Evolutionary conservation across 2,329 filamentous ascomycete species (phyloP), one percentile per base, ranked within the genome.

Genomic region (Microthyrium microscopicum): DNA sequence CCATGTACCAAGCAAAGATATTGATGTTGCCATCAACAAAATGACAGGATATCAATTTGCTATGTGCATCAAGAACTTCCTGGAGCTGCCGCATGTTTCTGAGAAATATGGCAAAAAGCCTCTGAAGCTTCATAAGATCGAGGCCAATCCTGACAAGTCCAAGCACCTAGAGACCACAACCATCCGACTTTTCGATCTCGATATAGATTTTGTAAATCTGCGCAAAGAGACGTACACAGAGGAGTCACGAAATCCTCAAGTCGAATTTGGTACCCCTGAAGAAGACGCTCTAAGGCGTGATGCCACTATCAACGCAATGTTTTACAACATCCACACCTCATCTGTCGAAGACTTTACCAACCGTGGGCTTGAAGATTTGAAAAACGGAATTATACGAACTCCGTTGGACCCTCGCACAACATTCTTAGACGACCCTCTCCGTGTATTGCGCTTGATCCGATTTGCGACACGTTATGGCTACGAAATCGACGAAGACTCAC

Each of bases 101-200:
- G 59, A 67, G 33, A 74, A 72, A 46, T 77, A 85, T 45, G 57
- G 55, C 7, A 66, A 67, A 33, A 74, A 76, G 36, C 63, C 89
- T 34, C 76, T 78, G 31, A 77, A 71, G 41, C 64, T 94, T 20
- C 78, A 94, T 62, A 91, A 83, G 53, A 87, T 94, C 43, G 77
- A 78, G 33, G 77, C 77, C 37, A 95, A 95, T 51, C 87, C 85
- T 1, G 84, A 94, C 47, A 94, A 93, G 58, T 93, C 84, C 15
- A 95, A 95, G 57, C 82, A 95, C 50, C 68, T 95, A 11, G 87
- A 92, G 55, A 95, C 87, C 0, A 80, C 83, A 31, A 92, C 83
- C 7, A 83, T 80, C 17, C 78, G 68, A 42, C 73, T 95, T 37
- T 75, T 93, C 47, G 83, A 79, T 1, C 66, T 91, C 31, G 87